Conservation (phyloP, 2,329 filamentous ascomycete species). For the Camptophora hylomeconis region DNA sequence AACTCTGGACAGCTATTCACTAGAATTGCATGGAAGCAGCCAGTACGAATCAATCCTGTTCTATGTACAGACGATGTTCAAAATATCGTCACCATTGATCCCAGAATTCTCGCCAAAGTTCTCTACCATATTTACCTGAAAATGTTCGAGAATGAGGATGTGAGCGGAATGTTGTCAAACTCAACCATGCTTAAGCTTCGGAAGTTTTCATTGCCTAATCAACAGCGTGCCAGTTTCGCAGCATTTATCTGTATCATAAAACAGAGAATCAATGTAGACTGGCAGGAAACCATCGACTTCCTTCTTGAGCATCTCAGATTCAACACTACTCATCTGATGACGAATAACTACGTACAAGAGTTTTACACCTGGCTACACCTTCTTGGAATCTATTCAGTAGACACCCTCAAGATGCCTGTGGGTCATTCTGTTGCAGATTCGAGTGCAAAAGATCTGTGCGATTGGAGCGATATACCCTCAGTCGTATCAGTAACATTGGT, state of each 20-base stretch:
- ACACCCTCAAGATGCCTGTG: slow-evolving; percentile 1
- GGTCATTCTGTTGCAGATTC: background rate
- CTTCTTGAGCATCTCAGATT: slow-evolving; percentile 9
- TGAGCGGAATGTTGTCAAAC: slow-evolving; percentile 6
- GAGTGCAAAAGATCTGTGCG: background rate
- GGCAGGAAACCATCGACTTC: slow-evolving; percentile 8
- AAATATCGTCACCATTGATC: no score
- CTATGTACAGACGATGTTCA: no score
- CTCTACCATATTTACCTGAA: slow-evolving; percentile 31
- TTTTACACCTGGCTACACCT: slow-evolving; percentile 19
- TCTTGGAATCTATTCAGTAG: slow-evolving; percentile 12
- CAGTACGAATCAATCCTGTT: no score
- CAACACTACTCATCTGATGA: slow-evolving; percentile 11
- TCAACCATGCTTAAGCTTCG: slow-evolving; percentile 2
- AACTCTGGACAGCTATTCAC: no score
- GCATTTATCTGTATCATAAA: slow-evolving; percentile 18
- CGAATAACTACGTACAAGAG: slow-evolving; percentile 19
- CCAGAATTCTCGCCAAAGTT: no score
- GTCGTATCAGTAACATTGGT: slow-evolving; percentile 10
- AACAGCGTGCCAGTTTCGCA: slow-evolving; percentile 18
- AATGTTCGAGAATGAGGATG: slow-evolving; percentile 34
- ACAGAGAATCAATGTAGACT: slow-evolving; percentile 12
- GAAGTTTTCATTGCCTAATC: slow-evolving; percentile 9
- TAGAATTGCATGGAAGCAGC: no score
- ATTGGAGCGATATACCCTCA: slow-evolving; percentile 13